Percentiles rank a stretch among this genome's conserved stretches.
Conservation (phyloP, 129 eudicot species). For the Artemisia argyi region DNA sequence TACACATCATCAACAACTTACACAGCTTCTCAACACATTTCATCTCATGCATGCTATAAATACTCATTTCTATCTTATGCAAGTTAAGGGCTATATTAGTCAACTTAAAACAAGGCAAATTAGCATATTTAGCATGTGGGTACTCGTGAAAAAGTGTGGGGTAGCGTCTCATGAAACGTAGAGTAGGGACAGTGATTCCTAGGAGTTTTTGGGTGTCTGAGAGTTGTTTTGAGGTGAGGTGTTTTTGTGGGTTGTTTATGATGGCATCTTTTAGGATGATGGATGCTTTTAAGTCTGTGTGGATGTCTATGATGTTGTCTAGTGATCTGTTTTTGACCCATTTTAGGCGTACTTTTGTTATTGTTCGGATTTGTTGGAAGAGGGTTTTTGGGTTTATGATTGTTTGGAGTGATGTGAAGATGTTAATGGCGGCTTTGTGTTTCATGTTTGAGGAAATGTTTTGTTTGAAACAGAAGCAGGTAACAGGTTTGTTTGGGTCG, state of each 20-base stretch:
- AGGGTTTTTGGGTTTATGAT: slow-evolving; percentile 6
- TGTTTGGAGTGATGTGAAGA: slow-evolving; percentile 20
- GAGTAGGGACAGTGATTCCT: slow-evolving; percentile 82
- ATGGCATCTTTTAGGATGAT: slow-evolving; percentile 69
- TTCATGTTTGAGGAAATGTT: slow-evolving; percentile 16
- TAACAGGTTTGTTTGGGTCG: no score
- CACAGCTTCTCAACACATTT: slow-evolving; percentile 50
- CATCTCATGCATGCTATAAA: slow-evolving; percentile 37
- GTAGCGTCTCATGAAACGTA: slow-evolving; percentile 85
- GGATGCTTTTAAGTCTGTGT: slow-evolving; percentile 85
- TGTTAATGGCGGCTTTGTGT: slow-evolving; percentile 17
- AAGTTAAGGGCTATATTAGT: slow-evolving; percentile 25
- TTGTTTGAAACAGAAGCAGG: no score
- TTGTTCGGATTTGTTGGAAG: slow-evolving; percentile 17
- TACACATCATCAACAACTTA: slow-evolving; percentile 67
- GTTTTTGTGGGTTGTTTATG: slow-evolving; percentile 34
- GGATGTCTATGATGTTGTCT: slow-evolving; percentile 76
- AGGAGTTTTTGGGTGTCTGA: slow-evolving; percentile 55
- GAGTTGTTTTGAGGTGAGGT: slow-evolving; percentile 6
- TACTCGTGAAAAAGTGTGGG: slow-evolving; percentile 81
- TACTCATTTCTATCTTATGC: slow-evolving; percentile 42
- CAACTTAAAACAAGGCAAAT: slow-evolving; percentile 43
- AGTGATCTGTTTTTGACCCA: slow-evolving; percentile 60
- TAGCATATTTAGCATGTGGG: slow-evolving; percentile 72
- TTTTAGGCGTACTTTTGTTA: slow-evolving; percentile 40